Percentiles rank a stretch among this genome's conserved stretches.
Conservation (phyloP, 2,329 filamentous ascomycete genomes). For the Metarhizium guizhouense region DNA sequence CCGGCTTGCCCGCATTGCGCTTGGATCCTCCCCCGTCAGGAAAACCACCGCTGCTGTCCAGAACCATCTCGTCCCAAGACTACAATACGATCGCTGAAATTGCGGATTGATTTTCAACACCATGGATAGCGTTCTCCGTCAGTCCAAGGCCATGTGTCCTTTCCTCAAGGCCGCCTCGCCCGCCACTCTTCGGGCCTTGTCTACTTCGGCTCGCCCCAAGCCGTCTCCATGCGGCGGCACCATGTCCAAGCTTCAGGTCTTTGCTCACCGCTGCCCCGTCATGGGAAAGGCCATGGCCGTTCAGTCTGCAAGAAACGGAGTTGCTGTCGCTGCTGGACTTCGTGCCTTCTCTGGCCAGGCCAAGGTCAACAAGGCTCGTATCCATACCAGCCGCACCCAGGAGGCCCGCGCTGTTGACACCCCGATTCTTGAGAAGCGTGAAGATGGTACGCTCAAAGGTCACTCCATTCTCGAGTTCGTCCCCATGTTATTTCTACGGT, state of each 20-base stretch:
- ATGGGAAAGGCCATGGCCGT: slow-evolving; percentile 97
- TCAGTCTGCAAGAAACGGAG: slow-evolving; percentile 54
- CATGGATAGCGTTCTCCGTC: slow-evolving; percentile 92
- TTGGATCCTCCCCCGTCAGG: not conserved
- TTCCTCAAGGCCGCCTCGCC: slow-evolving; percentile 94
- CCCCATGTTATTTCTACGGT: not conserved
- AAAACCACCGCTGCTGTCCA: not conserved
- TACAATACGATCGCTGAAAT: no score
- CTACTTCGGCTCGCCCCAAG: slow-evolving; percentile 59
- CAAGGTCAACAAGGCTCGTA: slow-evolving; percentile 55
- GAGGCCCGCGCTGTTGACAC: slow-evolving; percentile 71
- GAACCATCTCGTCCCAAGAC: no score
- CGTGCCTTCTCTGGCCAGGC: slow-evolving; percentile 41
- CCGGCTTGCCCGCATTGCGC: not conserved
- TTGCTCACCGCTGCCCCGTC: slow-evolving; percentile 90
- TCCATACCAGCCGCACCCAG: slow-evolving; percentile 73
- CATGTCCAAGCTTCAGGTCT: slow-evolving; percentile 93
- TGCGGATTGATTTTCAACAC: not conserved
- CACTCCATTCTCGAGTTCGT: not conserved
- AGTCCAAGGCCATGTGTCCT: slow-evolving; percentile 94
- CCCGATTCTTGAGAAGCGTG: slow-evolving; percentile 35
- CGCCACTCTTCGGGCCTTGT: slow-evolving; percentile 82
- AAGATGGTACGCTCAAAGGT: slow-evolving; percentile 37
- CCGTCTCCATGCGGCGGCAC: slow-evolving; percentile 73
- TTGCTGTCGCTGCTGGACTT: slow-evolving; percentile 35